Conservation (phyloP, 305 asterid species). For the Rubia occidens region DNA sequence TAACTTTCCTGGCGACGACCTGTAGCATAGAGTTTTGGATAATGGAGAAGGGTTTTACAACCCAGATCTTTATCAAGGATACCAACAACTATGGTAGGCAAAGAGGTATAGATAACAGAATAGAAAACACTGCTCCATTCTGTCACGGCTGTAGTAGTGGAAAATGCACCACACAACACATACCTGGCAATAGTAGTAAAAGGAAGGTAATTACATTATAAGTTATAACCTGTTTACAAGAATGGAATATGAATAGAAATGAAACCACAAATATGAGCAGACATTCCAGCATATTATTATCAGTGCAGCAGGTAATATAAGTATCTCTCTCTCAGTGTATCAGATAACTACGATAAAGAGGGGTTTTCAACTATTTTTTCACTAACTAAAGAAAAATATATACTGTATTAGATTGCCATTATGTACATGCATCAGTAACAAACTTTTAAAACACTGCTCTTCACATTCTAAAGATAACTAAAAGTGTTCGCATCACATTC, state of each 20-base stretch:
- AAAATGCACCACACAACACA: slow-evolving; percentile 74
- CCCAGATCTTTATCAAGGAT: slow-evolving; percentile 89
- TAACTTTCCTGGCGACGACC: slow-evolving; percentile 91
- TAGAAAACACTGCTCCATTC: slow-evolving; percentile 96
- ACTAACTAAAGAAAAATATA: background rate
- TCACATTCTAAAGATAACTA: background rate
- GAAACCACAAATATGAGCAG: background rate
- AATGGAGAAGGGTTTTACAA: slow-evolving; percentile 63
- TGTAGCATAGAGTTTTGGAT: slow-evolving; percentile 85
- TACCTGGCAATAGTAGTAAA: slow-evolving; percentile 48
- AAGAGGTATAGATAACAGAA: slow-evolving; percentile 81
- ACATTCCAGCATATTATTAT: background rate
- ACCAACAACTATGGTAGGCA: slow-evolving; percentile 91
- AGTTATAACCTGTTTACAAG: background rate
- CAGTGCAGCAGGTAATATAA: background rate
- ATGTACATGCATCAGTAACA: background rate
- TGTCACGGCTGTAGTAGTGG: slow-evolving; percentile 85
- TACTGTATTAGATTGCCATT: background rate
- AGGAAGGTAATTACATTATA: slow-evolving; percentile 10
- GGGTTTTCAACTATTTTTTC: slow-evolving; percentile 1
- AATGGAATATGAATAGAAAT: background rate
- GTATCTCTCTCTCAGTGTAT: background rate
- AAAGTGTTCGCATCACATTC: background rate
- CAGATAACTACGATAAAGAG: background rate
- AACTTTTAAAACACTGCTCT: background rate